Conservation (phyloP, 2,329 filamentous ascomycete species). For the Diaporthe australafricana region DNA sequence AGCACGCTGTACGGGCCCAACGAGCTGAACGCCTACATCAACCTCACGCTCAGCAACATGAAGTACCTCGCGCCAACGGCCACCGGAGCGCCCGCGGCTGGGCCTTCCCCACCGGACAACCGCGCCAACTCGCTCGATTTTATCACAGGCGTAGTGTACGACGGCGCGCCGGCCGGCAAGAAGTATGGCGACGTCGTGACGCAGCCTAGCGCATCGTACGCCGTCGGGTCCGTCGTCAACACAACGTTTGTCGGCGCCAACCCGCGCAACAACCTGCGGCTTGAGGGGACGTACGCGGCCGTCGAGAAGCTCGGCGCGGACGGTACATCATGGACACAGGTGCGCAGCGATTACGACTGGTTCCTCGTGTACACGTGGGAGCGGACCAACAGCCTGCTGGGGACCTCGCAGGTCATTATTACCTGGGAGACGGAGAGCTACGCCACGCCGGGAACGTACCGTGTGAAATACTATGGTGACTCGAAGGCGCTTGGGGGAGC, state of each 20-base stretch:
- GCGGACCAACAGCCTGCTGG: slow-evolving; percentile 75
- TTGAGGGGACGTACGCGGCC: slow-evolving; percentile 81
- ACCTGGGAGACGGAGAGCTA: slow-evolving; percentile 79
- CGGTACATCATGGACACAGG: slow-evolving; percentile 66
- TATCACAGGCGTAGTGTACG: slow-evolving; percentile 82
- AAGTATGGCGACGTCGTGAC: slow-evolving; percentile 75
- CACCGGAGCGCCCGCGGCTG: slow-evolving; percentile 58
- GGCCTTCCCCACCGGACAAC: slow-evolving; percentile 81
- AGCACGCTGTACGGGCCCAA: slow-evolving; percentile 89
- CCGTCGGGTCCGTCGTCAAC: slow-evolving; percentile 68
- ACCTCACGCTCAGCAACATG: slow-evolving; percentile 80
- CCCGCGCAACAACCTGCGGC: slow-evolving; percentile 84
- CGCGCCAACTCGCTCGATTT: slow-evolving; percentile 80
- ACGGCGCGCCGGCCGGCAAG: slow-evolving; percentile 73
- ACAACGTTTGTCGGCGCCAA: slow-evolving; percentile 87
- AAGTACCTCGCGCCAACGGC: slow-evolving; percentile 69
- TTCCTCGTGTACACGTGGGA: slow-evolving; percentile 83
- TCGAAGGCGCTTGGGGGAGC: slow-evolving; percentile 72
- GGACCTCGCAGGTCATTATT: slow-evolving; percentile 80
- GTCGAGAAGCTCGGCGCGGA: slow-evolving; percentile 71
- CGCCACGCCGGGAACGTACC: slow-evolving; percentile 72
- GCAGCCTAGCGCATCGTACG: slow-evolving; percentile 64
- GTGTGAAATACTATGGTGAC: slow-evolving; percentile 86
- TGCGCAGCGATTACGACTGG: slow-evolving; percentile 87
- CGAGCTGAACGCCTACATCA: slow-evolving; percentile 88